Conservation (phyloP, 1,284 basidiomycete species). For the Cystobasidiaceae sp. region DNA sequence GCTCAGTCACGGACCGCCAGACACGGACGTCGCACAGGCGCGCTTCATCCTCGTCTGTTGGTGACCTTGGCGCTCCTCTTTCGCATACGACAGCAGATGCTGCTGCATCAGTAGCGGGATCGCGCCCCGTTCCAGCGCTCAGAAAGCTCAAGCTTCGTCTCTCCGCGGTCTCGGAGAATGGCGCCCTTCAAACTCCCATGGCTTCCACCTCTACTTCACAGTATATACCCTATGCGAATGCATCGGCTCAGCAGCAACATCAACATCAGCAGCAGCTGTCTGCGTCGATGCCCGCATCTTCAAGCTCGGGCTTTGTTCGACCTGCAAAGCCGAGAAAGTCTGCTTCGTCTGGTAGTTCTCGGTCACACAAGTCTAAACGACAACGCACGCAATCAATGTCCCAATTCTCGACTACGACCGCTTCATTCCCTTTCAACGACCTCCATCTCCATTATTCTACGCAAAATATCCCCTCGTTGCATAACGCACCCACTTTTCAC, state of each 20-base stretch:
- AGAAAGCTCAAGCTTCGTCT: constrained; percentile 28
- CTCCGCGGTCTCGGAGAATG: constrained; percentile 13
- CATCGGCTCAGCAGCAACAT: too few species aligned
- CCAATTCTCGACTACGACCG: constrained; percentile 1
- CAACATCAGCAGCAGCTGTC: background rate
- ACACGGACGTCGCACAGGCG: background rate
- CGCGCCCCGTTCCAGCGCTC: constrained; percentile 4
- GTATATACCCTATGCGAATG: background rate
- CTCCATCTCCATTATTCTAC: constrained; percentile 16
- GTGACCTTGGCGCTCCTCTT: too few species aligned
- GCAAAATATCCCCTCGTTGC: background rate
- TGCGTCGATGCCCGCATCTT: background rate
- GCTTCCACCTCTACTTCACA: background rate
- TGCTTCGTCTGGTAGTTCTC: background rate
- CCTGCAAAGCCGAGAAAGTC: background rate
- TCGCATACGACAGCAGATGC: too few species aligned
- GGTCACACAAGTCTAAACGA: constrained; percentile 4
- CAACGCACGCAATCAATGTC: constrained; percentile 30
- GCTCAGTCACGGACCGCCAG: background rate
- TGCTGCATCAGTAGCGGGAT: background rate
- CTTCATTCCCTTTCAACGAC: constrained; percentile 29
- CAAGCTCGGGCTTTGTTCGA: background rate
- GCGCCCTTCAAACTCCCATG: background rate
- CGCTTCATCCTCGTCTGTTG: constrained; percentile 11
- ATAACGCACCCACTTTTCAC: background rate